These are phyloP conservation scores for Podila verticillata DNA, from an alignment of 192 early-diverging fungal genomes.

Conservation along the genomic window DNA sequence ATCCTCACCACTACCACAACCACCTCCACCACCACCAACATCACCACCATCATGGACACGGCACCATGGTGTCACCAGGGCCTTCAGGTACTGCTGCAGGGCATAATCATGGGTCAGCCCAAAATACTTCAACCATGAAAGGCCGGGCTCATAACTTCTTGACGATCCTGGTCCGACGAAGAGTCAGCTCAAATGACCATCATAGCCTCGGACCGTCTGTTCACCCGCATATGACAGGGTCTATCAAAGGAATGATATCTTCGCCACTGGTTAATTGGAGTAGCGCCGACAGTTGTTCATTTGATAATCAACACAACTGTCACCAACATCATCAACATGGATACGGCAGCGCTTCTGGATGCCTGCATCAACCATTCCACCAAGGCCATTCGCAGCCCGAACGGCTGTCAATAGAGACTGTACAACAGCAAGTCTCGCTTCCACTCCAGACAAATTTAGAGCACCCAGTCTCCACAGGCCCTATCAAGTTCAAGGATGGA, in stretches of 20 bases:
- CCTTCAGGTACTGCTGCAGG: not conserved
- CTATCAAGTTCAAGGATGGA: constrained; percentile 18
- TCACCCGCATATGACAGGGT: constrained; percentile 2
- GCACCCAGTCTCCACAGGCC: not conserved
- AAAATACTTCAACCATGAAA: constrained; percentile 28
- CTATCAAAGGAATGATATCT: not conserved
- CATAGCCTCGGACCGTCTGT: constrained; percentile 12
- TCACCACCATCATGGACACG: not conserved
- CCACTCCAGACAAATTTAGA: not conserved
- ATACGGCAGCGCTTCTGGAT: not conserved
- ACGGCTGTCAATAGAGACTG: not conserved
- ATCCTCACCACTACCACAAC: not conserved
- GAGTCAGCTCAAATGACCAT: constrained; percentile 37
- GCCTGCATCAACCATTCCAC: constrained; percentile 3
- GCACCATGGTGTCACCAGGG: not conserved
- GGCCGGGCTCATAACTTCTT: constrained; percentile 42
- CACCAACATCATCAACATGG: not conserved
- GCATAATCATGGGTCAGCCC: not conserved
- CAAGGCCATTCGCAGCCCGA: not conserved
- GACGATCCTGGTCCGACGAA: constrained; percentile 27
- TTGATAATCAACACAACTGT: not conserved
- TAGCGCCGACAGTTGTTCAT: not conserved
- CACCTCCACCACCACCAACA: not conserved
- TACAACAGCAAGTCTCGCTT: not conserved
- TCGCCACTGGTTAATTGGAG: constrained; percentile 16